phyloP scores from a whole-genome alignment of 2,329 filamentous ascomycete genomes.

The Beauveria asiatica region DNA sequence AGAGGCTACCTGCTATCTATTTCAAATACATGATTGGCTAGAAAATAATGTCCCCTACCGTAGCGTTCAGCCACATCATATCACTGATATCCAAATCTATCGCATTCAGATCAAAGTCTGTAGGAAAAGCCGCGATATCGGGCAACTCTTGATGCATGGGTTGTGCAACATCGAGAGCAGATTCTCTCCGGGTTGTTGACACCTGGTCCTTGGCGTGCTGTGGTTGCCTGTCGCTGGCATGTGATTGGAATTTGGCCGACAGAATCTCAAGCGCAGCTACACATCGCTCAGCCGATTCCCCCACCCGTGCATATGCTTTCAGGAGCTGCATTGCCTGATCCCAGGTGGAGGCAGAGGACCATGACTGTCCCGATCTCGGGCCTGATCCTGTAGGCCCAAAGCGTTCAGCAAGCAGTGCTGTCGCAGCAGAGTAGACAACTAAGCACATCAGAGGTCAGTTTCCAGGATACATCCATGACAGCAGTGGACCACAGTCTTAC shows the following conservation, averaged over 20 bases:
- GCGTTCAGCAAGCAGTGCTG: slow-evolving; percentile 3
- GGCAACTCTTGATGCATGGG: neutral
- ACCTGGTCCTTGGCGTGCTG: neutral
- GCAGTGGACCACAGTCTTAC: slow-evolving; percentile 1
- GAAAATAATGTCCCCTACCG: neutral
- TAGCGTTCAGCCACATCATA: neutral
- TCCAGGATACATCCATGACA: neutral
- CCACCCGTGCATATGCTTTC: slow-evolving; percentile 4
- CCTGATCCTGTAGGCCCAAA: neutral
- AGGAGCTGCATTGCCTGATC: slow-evolving; percentile 6
- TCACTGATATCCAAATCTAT: neutral
- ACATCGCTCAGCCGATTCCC: slow-evolving; percentile 9
- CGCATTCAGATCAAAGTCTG: neutral
- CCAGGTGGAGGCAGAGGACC: neutral
- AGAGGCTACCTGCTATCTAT: neutral
- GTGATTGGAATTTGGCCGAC: slow-evolving; percentile 1
- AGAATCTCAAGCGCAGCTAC: slow-evolving; percentile 5
- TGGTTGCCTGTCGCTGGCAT: neutral
- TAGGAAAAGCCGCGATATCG: neutral
- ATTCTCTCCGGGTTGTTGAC: neutral
- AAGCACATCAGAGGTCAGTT: neutral
- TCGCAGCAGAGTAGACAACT: slow-evolving; percentile 8
- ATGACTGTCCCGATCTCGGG: neutral
- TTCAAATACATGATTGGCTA: neutral
- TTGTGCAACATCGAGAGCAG: neutral